These are phyloP conservation scores for Botryotinia calthae DNA, from an alignment of 2,329 filamentous ascomycete genomes.

Conservation along the genomic window DNA sequence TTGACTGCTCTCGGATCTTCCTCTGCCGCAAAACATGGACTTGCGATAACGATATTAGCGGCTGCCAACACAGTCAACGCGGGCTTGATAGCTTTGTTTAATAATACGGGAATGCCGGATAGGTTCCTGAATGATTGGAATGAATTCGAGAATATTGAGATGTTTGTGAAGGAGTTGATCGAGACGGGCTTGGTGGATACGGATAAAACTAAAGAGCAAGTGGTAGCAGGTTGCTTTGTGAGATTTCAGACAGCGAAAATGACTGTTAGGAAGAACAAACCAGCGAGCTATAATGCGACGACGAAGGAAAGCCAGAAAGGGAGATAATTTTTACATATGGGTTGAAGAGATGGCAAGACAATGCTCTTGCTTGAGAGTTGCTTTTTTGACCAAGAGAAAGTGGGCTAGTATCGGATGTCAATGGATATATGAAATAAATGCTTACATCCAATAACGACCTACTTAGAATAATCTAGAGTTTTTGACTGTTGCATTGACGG, in stretches of 20 bases:
- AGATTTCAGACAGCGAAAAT: conserved; percentile 21
- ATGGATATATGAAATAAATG: not conserved
- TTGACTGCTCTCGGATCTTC: conserved; percentile 31
- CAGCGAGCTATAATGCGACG: conserved; percentile 18
- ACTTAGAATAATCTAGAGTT: not conserved
- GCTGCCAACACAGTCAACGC: conserved; percentile 30
- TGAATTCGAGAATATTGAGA: conserved; percentile 29
- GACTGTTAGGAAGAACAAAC: conserved; percentile 23
- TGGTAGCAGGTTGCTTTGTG: conserved; percentile 22
- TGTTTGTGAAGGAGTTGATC: conserved; percentile 23
- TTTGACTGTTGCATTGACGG: not conserved
- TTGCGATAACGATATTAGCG: conserved; percentile 30
- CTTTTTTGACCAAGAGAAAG: not conserved
- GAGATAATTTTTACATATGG: not conserved
- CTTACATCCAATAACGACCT: not conserved
- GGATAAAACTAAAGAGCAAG: conserved; percentile 19
- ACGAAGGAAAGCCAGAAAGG: not conserved
- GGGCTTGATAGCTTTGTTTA: conserved; percentile 27
- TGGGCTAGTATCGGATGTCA: not conserved
- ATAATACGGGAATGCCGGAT: conserved; percentile 29
- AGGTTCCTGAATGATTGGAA: conserved; percentile 28
- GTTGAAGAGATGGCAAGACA: not conserved
- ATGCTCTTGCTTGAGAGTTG: not conserved
- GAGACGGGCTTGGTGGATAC: conserved; percentile 22
- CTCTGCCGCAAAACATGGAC: conserved; percentile 17